Conservation (phyloP, 352 stramenopile genomes). For the Phytophthora chlamydospora region DNA sequence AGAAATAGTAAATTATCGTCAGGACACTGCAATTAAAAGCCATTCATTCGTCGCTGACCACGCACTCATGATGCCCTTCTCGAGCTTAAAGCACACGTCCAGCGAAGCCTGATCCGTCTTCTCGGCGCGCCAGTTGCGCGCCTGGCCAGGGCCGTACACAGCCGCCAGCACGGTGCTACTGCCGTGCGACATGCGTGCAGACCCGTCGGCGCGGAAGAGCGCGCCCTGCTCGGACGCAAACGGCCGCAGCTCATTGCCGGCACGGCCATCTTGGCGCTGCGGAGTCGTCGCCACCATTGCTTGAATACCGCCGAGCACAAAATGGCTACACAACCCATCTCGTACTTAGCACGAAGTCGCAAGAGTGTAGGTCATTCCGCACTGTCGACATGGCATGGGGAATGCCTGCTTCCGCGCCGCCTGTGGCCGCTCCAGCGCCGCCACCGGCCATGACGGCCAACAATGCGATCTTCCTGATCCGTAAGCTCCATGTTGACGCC, state of each 20-base stretch:
- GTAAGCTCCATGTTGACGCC: slow-evolving; percentile 32
- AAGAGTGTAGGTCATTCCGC: slow-evolving; percentile 2
- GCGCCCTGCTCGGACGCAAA: slow-evolving; percentile 79
- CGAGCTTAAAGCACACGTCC: slow-evolving; percentile 83
- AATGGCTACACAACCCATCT: background rate
- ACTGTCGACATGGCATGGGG: slow-evolving; percentile 26
- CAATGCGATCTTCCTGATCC: slow-evolving; percentile 76
- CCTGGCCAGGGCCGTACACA: slow-evolving; percentile 78
- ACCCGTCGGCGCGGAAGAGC: slow-evolving; percentile 82
- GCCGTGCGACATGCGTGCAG: slow-evolving; percentile 78
- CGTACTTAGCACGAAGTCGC: slow-evolving; percentile 1
- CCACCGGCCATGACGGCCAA: slow-evolving; percentile 49
- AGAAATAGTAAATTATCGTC: background rate
- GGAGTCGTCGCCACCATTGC: slow-evolving; percentile 47
- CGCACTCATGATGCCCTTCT: slow-evolving; percentile 76
- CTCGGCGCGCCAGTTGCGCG: slow-evolving; percentile 74
- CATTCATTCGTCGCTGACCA: slow-evolving; percentile 7
- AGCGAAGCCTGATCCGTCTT: slow-evolving; percentile 66
- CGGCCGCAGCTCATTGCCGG: slow-evolving; percentile 76
- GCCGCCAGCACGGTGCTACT: slow-evolving; percentile 76
- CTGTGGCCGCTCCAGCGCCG: slow-evolving; percentile 15
- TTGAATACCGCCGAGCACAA: slow-evolving; percentile 9
- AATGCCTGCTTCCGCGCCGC: slow-evolving; percentile 14
- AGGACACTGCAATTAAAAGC: background rate
- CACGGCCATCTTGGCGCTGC: slow-evolving; percentile 68